phyloP scores from a whole-genome alignment of 2,329 filamentous ascomycete genomes.

The Cladosporium sp. region DNA sequence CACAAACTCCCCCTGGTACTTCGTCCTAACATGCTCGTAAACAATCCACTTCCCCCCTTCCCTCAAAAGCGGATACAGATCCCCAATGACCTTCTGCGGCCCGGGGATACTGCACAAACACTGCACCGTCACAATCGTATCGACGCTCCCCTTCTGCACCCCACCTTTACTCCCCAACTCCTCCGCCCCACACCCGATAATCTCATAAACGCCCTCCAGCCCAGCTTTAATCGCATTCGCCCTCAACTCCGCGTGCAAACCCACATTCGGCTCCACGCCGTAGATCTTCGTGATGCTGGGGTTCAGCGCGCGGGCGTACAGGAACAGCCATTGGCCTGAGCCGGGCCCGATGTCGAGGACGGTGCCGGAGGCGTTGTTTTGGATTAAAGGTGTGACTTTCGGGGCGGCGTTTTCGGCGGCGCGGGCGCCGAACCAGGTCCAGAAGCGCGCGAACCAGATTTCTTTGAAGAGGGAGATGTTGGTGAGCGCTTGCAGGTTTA shows the following conservation, averaged over 20 bases:
- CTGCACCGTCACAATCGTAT: conserved; percentile 62
- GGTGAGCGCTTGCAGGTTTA: conserved; percentile 32
- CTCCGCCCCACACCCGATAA: conserved; percentile 65
- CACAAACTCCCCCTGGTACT: conserved; percentile 37
- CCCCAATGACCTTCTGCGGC: conserved; percentile 56
- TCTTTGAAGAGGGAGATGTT: conserved; percentile 39
- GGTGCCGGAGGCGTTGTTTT: conserved; percentile 52
- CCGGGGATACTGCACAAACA: conserved; percentile 67
- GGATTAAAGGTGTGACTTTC: conserved; percentile 57
- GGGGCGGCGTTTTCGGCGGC: conserved; percentile 48
- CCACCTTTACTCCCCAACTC: conserved; percentile 50
- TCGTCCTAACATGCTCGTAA: conserved; percentile 60
- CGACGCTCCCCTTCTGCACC: conserved; percentile 55
- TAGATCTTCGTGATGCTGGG: conserved; percentile 51
- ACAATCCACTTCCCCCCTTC: conserved; percentile 65
- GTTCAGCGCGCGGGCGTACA: conserved; percentile 46
- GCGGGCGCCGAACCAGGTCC: conserved; percentile 56
- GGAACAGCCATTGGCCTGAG: conserved; percentile 61
- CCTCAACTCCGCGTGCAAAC: conserved; percentile 54
- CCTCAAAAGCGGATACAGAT: conserved; percentile 61
- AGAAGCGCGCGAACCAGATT: conserved; percentile 64
- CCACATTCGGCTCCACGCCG: conserved; percentile 65
- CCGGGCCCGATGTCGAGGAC: conserved; percentile 67
- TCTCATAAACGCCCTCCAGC: conserved; percentile 60
- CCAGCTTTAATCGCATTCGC: conserved; percentile 54